phyloP scores from a whole-genome alignment of 169 alveolate genomes.

The Perkinsus olseni region DNA sequence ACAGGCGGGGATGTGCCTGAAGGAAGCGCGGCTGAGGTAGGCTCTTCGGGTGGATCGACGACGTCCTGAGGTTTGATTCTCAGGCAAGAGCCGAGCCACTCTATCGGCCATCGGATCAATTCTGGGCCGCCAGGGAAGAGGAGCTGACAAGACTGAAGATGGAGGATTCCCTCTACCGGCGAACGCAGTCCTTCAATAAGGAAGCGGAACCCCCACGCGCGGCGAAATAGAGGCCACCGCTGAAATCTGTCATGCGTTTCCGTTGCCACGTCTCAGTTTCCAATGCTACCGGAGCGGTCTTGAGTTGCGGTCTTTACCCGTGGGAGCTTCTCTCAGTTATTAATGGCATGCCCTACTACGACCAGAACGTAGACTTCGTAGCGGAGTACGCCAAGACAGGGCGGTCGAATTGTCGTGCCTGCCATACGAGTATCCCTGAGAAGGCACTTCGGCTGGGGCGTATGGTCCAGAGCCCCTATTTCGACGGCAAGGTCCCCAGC shows the following conservation, averaged over 20 bases:
- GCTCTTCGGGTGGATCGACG: neutral
- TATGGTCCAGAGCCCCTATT: neutral
- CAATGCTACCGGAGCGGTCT: no score
- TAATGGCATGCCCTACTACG: neutral
- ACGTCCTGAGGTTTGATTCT: no score
- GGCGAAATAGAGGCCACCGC: neutral
- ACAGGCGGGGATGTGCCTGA: neutral
- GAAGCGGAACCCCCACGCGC: neutral
- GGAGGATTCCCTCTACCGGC: neutral
- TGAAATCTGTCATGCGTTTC: neutral
- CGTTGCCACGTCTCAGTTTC: neutral
- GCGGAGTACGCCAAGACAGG: neutral
- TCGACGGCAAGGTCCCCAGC: neutral
- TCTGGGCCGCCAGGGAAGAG: neutral
- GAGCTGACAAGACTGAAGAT: neutral
- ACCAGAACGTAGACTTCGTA: neutral
- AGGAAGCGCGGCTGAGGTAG: neutral
- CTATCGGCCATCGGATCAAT: neutral
- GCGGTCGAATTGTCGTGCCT: neutral
- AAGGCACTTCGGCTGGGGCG: neutral
- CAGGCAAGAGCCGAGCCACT: neutral
- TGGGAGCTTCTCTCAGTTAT: no score
- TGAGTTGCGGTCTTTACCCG: no score
- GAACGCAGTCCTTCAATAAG: neutral
- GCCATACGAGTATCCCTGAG: neutral